phyloP scores from a whole-genome alignment of 345 rosid species.

The Euphorbia peplus region DNA sequence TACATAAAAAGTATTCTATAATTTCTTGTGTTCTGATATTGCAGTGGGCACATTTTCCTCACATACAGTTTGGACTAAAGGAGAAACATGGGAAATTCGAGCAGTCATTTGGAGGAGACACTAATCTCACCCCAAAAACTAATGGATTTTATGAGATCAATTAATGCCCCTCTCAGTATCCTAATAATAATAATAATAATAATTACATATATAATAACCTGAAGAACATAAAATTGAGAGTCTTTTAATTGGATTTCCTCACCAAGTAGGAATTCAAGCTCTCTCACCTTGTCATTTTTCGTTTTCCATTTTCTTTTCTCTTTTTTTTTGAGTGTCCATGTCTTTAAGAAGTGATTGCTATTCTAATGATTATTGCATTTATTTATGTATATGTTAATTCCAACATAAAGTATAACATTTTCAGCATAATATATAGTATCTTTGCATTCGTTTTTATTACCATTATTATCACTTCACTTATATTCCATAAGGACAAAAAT shows the following conservation, averaged over 20 bases:
- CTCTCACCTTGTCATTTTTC: background rate
- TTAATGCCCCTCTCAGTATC: conserved; percentile 14
- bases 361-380: conserved; percentile 19
- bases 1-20: no score
- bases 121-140: conserved; percentile 53
- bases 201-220: background rate
- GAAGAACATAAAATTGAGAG: background rate
- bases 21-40: no score
- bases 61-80: conserved; percentile 85
- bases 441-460: background rate
- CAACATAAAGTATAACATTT: background rate
- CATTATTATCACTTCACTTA: background rate
- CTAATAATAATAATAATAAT: no score
- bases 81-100: conserved; percentile 62
- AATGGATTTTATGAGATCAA: conserved; percentile 48
- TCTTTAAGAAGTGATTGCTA: conserved; percentile 11
- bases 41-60: conserved; percentile 98
- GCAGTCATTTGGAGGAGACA: conserved; percentile 47
- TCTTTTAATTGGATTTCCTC: no score
- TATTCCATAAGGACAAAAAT: no score
- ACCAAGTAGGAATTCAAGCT: conserved; percentile 14
- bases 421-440: background rate
- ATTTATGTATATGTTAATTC: background rate
- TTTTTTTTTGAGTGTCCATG: conserved; percentile 13
- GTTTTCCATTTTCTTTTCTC: no score